Conservation (phyloP, 2,329 filamentous ascomycete species). For the Ascochyta rabiei region DNA sequence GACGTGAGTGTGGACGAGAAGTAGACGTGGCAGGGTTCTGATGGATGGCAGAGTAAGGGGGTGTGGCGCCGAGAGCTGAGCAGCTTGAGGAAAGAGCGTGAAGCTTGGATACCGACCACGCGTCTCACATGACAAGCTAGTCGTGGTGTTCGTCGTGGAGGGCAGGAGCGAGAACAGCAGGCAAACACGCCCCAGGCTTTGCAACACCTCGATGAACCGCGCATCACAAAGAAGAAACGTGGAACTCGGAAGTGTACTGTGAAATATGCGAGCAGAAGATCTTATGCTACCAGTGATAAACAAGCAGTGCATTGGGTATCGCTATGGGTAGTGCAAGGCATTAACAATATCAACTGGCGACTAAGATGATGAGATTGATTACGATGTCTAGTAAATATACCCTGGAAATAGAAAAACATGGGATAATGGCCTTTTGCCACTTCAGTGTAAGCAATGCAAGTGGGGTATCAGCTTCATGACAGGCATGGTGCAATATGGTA, state of each 20-base stretch:
- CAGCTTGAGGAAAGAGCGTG: neutral
- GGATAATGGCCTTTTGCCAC: neutral
- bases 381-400: neutral
- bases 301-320: conserved; percentile 6
- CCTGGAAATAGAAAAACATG: neutral
- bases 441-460: neutral
- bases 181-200: neutral
- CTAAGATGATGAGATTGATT: neutral
- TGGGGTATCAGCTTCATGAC: conserved; percentile 12
- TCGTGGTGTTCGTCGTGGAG: neutral
- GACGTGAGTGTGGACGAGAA: neutral
- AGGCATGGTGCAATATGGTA: conserved; percentile 5
- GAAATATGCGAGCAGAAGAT: neutral
- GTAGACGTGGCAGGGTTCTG: neutral
- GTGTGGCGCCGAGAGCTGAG: neutral
- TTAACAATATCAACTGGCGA: neutral
- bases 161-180: conserved; percentile 4
- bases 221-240: neutral
- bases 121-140: neutral
- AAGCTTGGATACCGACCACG: neutral
- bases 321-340: neutral
- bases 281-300: neutral
- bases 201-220: neutral
- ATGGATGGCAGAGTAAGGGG: too few species aligned
- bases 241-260: neutral